These are phyloP conservation scores for Starmerella floricola DNA, from an alignment of 805 yeast species.

Conservation along the genomic window DNA sequence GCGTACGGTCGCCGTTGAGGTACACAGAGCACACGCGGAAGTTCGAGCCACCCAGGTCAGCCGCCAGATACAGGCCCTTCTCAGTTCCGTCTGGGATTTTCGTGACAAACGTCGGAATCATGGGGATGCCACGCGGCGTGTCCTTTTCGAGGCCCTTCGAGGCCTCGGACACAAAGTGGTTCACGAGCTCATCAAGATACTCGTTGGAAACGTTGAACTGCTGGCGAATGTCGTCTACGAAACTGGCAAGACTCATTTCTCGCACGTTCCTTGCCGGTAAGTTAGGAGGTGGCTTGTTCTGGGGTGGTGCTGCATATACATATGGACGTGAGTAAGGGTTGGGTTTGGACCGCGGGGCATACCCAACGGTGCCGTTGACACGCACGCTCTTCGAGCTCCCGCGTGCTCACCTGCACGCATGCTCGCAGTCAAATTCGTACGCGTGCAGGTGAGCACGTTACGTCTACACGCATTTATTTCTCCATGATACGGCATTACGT, in stretches of 20 bases:
- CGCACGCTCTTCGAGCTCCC: too few relatives aligned
- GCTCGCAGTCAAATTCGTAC: too few relatives aligned
- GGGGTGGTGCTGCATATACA: too few relatives aligned
- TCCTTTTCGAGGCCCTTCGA: constrained; percentile 25
- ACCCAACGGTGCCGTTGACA: too few relatives aligned
- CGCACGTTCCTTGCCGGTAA: too few relatives aligned
- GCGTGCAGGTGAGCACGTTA: too few relatives aligned
- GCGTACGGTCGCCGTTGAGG: constrained; percentile 53
- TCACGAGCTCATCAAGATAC: constrained; percentile 11
- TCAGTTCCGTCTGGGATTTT: constrained; percentile 77
- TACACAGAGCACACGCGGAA: constrained; percentile 85
- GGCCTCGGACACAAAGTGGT: constrained; percentile 22
- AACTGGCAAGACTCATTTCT: constrained; percentile 1
- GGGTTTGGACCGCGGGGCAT: too few relatives aligned
- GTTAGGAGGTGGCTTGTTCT: background rate
- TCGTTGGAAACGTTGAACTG: constrained; percentile 15
- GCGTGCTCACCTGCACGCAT: too few relatives aligned
- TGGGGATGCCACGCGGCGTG: constrained; percentile 32
- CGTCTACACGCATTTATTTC: too few relatives aligned
- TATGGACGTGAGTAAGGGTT: too few relatives aligned
- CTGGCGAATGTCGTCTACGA: constrained; percentile 9
- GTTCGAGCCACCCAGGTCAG: constrained; percentile 93
- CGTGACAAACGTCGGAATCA: constrained; percentile 90
- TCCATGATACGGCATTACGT: too few relatives aligned
- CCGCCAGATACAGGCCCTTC: constrained; percentile 71